phyloP scores from a whole-genome alignment of 202 grass and related monocot species.

The Eragrostis tef region DNA sequence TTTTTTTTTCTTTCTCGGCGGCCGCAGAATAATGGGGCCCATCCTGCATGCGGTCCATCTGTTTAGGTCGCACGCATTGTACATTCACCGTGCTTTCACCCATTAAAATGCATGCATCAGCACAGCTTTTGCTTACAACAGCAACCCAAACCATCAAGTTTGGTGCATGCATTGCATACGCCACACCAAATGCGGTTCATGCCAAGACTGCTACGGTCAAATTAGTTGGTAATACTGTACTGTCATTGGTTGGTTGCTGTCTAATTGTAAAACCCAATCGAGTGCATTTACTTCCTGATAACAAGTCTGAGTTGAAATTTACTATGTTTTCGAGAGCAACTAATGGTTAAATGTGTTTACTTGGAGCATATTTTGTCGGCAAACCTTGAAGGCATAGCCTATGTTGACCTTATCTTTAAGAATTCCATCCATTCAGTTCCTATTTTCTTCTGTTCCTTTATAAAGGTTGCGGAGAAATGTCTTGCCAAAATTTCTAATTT shows the following conservation, averaged over 20 bases:
- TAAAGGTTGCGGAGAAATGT: not conserved
- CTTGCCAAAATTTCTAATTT: conserved; percentile 25
- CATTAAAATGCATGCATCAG: conserved; percentile 58
- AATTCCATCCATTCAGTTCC: conserved; percentile 8
- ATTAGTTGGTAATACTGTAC: conserved; percentile 9
- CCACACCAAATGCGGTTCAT: conserved; percentile 54
- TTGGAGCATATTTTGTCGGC: not conserved
- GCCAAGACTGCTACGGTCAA: conserved; percentile 43
- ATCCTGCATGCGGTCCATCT: conserved; percentile 47
- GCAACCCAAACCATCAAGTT: conserved; percentile 51
- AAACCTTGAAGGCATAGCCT: not conserved
- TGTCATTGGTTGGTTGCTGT: conserved; percentile 14
- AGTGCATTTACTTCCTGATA: conserved; percentile 7
- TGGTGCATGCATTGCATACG: conserved; percentile 34
- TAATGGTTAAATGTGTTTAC: not conserved
- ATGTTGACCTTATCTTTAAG: not conserved
- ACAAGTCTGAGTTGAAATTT: not conserved
- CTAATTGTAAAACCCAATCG: conserved; percentile 21
- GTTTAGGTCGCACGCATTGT: conserved; percentile 54
- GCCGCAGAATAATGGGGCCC: conserved; percentile 41
- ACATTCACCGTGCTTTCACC: conserved; percentile 46
- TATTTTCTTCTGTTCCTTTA: not conserved
- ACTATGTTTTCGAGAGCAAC: not conserved
- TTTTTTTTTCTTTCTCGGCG: conserved; percentile 35
- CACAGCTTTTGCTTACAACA: conserved; percentile 49